Conservation (phyloP, 176 grass and related monocot genomes). For the Tuctoria greenei region DNA sequence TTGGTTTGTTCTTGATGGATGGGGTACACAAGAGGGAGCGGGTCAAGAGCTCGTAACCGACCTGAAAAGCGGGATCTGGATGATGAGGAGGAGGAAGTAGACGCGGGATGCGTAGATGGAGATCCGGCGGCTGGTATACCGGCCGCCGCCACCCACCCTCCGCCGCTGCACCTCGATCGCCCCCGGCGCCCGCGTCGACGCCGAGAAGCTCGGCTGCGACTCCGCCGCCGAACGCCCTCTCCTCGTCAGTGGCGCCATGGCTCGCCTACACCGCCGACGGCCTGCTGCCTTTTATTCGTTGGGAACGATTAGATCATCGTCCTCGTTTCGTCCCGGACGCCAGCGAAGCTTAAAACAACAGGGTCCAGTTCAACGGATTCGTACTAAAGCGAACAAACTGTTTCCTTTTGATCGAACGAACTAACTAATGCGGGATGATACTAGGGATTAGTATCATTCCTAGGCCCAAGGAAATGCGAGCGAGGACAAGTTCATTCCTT, state of each 20-base stretch:
- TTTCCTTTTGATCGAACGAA: not conserved
- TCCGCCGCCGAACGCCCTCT: constrained; percentile 32
- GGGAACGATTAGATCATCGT: not conserved
- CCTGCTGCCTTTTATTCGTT: not conserved
- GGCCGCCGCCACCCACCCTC: constrained; percentile 37
- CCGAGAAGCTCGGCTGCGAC: constrained; percentile 23
- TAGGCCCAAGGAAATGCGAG: not conserved
- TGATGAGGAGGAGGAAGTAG: constrained; percentile 82
- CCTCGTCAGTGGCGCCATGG: constrained; percentile 38
- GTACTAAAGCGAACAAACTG: not conserved
- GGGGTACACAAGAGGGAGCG: not conserved
- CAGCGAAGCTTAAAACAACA: not conserved
- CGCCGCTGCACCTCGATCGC: constrained; percentile 23
- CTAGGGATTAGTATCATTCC: not conserved
- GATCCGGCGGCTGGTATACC: constrained; percentile 66
- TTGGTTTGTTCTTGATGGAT: not conserved
- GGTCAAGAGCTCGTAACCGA: not conserved
- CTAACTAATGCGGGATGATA: too few species aligned
- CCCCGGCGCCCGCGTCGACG: not conserved
- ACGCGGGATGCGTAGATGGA: constrained; percentile 59
- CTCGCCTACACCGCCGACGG: not conserved
- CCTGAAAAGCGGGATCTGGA: constrained; percentile 98
- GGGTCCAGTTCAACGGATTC: not conserved
- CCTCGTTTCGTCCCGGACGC: too few species aligned
- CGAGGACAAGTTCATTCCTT: not conserved